Percentiles rank a stretch among this genome's conserved stretches.
These are phyloP conservation scores for Melanogaster broomeanus DNA, from an alignment of 768 basidiomycete genomes.

Conservation along the genomic window DNA sequence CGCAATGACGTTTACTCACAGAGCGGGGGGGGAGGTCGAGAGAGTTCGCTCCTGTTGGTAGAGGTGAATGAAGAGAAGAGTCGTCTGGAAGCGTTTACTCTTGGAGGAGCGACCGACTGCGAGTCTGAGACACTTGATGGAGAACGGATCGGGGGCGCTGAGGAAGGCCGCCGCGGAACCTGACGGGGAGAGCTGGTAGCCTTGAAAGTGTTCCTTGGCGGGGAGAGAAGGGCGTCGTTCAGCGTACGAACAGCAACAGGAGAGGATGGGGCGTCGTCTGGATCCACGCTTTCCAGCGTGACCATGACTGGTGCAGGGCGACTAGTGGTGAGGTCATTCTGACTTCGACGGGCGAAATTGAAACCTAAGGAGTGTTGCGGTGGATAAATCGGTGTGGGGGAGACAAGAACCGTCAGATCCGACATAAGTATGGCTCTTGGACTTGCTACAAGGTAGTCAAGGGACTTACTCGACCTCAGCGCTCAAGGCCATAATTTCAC, in stretches of 20 bases:
- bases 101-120: conserved; percentile 2
- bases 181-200: conserved; percentile 11
- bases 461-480: too few species aligned
- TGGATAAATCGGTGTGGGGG: conserved; percentile 29
- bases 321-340: conserved; percentile 20
- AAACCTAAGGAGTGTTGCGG: conserved; percentile 24
- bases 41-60: conserved; percentile 39
- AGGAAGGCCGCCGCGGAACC: conserved; percentile 14
- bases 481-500: too few species aligned
- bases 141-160: conserved; percentile 23
- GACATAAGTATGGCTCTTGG: conserved; percentile 21
- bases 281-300: conserved; percentile 29
- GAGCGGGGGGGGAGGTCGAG: conserved; percentile 64
- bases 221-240: conserved; percentile 25
- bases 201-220: conserved; percentile 30
- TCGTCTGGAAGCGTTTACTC: conserved; percentile 12
- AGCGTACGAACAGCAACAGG: conserved; percentile 21
- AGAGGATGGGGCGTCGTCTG: conserved; percentile 23
- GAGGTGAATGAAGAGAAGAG: conserved; percentile 14
- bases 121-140: background rate
- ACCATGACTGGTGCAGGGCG: conserved; percentile 36
- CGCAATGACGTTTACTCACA: conserved; percentile 43
- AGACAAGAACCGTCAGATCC: conserved; percentile 35
- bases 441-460: too few species aligned
- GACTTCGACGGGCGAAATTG: conserved; percentile 32